phyloP scores from a whole-genome alignment of 345 rosid genomes.

The Hibiscus mutabilis region DNA sequence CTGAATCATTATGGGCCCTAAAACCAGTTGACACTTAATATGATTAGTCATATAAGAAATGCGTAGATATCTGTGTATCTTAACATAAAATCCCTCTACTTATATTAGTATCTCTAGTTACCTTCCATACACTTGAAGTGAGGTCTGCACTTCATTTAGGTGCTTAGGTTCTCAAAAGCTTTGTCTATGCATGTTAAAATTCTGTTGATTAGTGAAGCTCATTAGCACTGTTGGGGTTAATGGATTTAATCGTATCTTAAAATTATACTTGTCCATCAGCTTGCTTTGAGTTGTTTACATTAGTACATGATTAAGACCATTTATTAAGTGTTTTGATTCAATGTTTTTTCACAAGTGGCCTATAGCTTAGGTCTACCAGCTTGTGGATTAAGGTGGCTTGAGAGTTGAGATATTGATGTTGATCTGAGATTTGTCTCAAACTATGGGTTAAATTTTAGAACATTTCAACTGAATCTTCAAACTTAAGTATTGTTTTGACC shows the following conservation, averaged over 20 bases:
- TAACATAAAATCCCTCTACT: constrained; percentile 6
- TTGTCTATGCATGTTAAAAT: constrained; percentile 1
- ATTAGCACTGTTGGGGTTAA: constrained; percentile 1
- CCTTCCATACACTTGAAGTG: constrained; percentile 10
- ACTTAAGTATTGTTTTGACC: too few species aligned
- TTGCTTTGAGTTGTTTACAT: neutral
- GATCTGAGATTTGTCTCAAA: too few species aligned
- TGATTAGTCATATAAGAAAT: constrained; percentile 21
- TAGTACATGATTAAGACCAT: neutral
- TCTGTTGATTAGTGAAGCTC: neutral
- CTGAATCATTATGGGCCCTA: constrained; percentile 34
- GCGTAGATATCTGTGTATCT: constrained; percentile 16
- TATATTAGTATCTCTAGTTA: constrained; percentile 15
- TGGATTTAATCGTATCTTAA: neutral
- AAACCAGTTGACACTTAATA: constrained; percentile 24
- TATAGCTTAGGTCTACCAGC: too few species aligned
- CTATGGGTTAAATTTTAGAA: too few species aligned
- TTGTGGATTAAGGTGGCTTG: too few species aligned
- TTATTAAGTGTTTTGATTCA: neutral
- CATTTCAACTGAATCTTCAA: too few species aligned
- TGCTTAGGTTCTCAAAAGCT: neutral
- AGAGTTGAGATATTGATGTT: too few species aligned
- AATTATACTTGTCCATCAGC: neutral
- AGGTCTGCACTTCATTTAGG: constrained; percentile 1
- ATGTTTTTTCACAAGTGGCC: neutral